phyloP scores from a whole-genome alignment of 2,329 filamentous ascomycete genomes.

The Diatrype stigma region DNA sequence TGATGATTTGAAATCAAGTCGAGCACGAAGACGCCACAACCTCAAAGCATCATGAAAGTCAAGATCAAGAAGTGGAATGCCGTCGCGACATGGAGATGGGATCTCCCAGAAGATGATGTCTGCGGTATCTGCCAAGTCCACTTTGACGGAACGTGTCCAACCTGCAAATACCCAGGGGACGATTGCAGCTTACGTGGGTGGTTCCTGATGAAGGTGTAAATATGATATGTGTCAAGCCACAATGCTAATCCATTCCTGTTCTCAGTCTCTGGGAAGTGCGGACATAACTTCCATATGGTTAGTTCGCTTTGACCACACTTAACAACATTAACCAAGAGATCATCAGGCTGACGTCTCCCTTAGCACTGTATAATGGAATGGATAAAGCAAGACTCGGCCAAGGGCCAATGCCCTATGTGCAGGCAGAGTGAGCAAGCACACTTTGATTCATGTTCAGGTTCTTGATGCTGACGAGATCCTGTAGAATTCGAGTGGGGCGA shows the following conservation, averaged over 20 bases:
- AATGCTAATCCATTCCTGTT: constrained; percentile 4
- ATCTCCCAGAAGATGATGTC: constrained; percentile 94
- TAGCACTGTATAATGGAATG: constrained; percentile 95
- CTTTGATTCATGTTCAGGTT: neutral
- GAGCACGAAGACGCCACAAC: too few relatives aligned
- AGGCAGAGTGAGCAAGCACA: constrained; percentile 73
- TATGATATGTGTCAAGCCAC: neutral
- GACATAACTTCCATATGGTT: constrained; percentile 97
- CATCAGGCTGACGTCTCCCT: constrained; percentile 12
- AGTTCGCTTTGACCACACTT: constrained; percentile 37
- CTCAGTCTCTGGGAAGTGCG: constrained; percentile 89
- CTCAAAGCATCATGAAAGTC: constrained; percentile 73
- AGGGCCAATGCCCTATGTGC: constrained; percentile 96
- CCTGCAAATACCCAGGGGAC: constrained; percentile 96
- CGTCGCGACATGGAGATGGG: constrained; percentile 96
- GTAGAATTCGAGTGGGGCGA: constrained; percentile 25
- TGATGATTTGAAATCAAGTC: too few relatives aligned
- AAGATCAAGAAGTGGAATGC: constrained; percentile 90
- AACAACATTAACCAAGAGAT: neutral
- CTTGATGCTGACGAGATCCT: constrained; percentile 1
- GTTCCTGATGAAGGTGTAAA: constrained; percentile 1
- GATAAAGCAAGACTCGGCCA: constrained; percentile 92
- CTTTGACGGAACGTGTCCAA: constrained; percentile 96
- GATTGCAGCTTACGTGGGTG: constrained; percentile 83
- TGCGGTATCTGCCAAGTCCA: constrained; percentile 98